phyloP scores from a whole-genome alignment of 2,329 filamentous ascomycete genomes.

The Alternaria ventricosa region DNA sequence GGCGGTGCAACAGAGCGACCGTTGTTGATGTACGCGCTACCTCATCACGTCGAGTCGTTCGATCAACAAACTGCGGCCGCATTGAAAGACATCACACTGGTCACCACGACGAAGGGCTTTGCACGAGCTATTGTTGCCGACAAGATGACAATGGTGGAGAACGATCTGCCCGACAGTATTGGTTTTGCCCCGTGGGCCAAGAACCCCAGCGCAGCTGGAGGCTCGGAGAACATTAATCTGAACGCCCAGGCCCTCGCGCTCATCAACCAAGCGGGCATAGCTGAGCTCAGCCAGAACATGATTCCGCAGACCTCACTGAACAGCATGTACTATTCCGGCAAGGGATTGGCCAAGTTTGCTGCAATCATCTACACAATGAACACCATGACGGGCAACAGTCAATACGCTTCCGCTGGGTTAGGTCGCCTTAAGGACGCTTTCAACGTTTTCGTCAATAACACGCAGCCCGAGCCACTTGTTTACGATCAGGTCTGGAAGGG shows the following conservation, averaged over 20 bases:
- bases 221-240: constrained; percentile 46
- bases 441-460: constrained; percentile 57
- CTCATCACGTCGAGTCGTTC: constrained; percentile 84
- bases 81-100: constrained; percentile 64
- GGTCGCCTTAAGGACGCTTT: constrained; percentile 59
- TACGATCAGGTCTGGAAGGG: constrained; percentile 76
- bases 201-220: constrained; percentile 44
- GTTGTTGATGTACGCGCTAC: constrained; percentile 86
- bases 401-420: constrained; percentile 59
- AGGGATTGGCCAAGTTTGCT: constrained; percentile 55
- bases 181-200: constrained; percentile 82
- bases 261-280: constrained; percentile 67
- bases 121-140: constrained; percentile 67
- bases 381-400: constrained; percentile 66
- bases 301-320: constrained; percentile 74
- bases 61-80: constrained; percentile 61
- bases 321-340: constrained; percentile 93
- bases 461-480: constrained; percentile 59
- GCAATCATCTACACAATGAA: constrained; percentile 55
- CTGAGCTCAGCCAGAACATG: constrained; percentile 81
- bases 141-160: constrained; percentile 73
- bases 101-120: constrained; percentile 87
- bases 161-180: constrained; percentile 71
- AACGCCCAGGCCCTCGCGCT: constrained; percentile 60
- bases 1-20: constrained; percentile 63